Evolutionary conservation across 768 basidiomycete species (phyloP), one percentile per base, ranked within the genome.

Genomic region (Russula sp.): DNA sequence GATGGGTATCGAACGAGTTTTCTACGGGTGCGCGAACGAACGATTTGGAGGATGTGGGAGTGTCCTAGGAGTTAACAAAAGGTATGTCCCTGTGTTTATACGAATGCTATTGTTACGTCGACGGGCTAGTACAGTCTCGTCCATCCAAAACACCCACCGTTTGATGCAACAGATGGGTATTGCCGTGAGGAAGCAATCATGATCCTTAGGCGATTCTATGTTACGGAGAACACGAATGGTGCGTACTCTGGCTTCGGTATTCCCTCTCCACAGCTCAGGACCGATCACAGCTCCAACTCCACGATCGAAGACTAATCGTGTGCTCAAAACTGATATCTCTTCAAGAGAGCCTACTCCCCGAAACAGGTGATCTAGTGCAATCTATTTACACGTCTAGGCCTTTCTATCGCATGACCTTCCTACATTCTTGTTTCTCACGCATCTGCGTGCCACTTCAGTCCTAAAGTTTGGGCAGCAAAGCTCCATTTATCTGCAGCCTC

Each of bases 21-120:
- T 84, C 63, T 98, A 91, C 71, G 97, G 97, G 2, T 96, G 93
- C 72, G 88, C 82, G 22, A 99, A 99, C 72, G 96, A 97, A 65
- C 81, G 94, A 61, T 98, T 99, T 67, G 96, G 97, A 9, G 97
- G 97, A 4, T 96, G 93, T 73, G 96, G 92, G 45, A 95, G 94
- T 68, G 95, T 99, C 7, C 76, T 97, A 50, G 86, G 88, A 32
- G 90, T 98, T 13, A 95, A 97, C 70, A 76, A 80, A 66, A 75
- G 74, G 94, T 92, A 46, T 65, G 81, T 76, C 16, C 16, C 16
- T n/a, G 47, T 39, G 59, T 29, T 63, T 34, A 11, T 53, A 46
- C 20, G 8, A 7, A 25, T 25, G 43, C 25, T 45, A 20, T 9
- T 34, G 41, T 50, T 18, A 54, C 3, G 43, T 35, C 65, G 35